Conservation (phyloP, 2,329 filamentous ascomycete genomes). For the Pseudogymnoascus sp. region DNA sequence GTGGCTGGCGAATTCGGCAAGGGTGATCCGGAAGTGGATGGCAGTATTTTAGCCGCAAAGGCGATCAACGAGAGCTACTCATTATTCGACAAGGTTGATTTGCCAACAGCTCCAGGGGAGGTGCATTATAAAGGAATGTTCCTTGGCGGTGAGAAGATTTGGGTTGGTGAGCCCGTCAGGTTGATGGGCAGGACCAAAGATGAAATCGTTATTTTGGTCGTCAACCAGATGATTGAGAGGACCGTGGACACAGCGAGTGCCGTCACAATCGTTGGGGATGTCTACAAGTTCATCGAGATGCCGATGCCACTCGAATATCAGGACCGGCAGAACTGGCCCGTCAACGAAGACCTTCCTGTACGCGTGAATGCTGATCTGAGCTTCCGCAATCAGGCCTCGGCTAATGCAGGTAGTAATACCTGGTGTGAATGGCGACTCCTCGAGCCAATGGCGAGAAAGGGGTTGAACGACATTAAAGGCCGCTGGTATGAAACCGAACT, state of each 20-base stretch:
- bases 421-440: slow-evolving; percentile 27
- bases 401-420: slow-evolving; percentile 21
- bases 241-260: slow-evolving; percentile 16
- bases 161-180: slow-evolving; percentile 50
- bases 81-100: slow-evolving; percentile 39
- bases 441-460: slow-evolving; percentile 23
- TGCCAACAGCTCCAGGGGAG: slow-evolving; percentile 30
- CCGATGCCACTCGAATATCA: slow-evolving; percentile 25
- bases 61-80: slow-evolving; percentile 47
- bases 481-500: slow-evolving; percentile 51
- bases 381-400: slow-evolving; percentile 41
- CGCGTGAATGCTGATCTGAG: slow-evolving; percentile 32
- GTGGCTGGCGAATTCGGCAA: slow-evolving; percentile 30
- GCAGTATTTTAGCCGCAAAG: slow-evolving; percentile 49
- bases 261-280: slow-evolving; percentile 39
- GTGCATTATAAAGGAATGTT: slow-evolving; percentile 45
- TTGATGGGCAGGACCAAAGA: slow-evolving; percentile 34
- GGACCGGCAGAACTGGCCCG: slow-evolving; percentile 28
- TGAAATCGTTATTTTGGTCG: slow-evolving; percentile 38
- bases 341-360: slow-evolving; percentile 37
- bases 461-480: slow-evolving; percentile 44
- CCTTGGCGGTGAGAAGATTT: slow-evolving; percentile 51
- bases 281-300: slow-evolving; percentile 40
- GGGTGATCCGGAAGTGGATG: slow-evolving; percentile 45
- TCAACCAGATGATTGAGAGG: slow-evolving; percentile 30